Conservation (phyloP, 169 alveolate species). For the Cryptosporidium baileyi region DNA sequence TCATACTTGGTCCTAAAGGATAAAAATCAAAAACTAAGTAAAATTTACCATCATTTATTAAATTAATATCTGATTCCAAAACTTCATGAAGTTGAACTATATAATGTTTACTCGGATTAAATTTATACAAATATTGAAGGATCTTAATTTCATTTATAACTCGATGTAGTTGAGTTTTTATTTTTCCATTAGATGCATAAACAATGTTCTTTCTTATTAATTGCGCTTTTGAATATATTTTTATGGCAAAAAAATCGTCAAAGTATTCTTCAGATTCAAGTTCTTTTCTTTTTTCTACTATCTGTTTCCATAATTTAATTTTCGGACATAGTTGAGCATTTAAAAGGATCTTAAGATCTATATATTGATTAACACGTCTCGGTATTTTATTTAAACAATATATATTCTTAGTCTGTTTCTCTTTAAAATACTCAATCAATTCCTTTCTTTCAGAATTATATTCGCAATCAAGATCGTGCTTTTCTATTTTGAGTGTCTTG, state of each 20-base stretch:
- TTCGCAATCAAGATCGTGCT: not conserved
- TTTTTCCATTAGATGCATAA: not conserved
- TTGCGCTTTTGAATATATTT: constrained; percentile 38
- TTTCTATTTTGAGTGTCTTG: not conserved
- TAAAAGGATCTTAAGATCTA: constrained; percentile 39
- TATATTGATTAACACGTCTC: not conserved
- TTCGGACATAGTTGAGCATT: constrained; percentile 24
- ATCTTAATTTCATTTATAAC: constrained; percentile 42
- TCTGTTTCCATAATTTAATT: constrained; percentile 21
- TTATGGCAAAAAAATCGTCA: constrained; percentile 3
- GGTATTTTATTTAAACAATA: not conserved
- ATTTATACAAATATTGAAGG: constrained; percentile 4
- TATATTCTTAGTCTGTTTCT: not conserved
- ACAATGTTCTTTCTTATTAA: constrained; percentile 33
- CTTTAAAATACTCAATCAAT: not conserved
- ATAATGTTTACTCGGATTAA: not conserved
- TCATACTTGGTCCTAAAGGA: constrained; percentile 48
- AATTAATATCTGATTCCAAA: constrained; percentile 12
- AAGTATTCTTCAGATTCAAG: not conserved
- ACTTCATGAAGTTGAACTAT: constrained; percentile 38
- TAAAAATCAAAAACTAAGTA: constrained; percentile 35
- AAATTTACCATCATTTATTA: constrained; percentile 7
- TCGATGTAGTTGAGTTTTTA: constrained; percentile 50
- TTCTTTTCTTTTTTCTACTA: not conserved
- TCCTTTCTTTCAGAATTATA: not conserved